Conservation (phyloP, 31 red algal species). For the Bonnemaisonia californica region DNA sequence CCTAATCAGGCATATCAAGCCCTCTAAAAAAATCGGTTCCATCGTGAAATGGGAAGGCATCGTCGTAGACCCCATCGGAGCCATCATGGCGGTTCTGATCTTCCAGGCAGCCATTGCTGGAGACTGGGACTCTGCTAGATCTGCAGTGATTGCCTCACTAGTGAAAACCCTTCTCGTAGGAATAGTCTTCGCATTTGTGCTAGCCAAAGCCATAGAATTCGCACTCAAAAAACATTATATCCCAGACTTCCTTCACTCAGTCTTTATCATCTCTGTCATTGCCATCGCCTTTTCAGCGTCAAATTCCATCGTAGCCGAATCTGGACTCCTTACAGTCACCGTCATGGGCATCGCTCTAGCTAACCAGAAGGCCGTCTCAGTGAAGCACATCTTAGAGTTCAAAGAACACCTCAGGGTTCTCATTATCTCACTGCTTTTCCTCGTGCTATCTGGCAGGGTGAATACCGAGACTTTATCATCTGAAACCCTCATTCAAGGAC, state of each 20-base stretch:
- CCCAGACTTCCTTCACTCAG: neutral
- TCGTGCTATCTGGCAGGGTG: slow-evolving; percentile 21
- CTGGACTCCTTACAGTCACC: slow-evolving; percentile 16
- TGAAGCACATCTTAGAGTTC: slow-evolving; percentile 3
- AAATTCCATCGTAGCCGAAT: slow-evolving; percentile 16
- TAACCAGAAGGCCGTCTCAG: neutral
- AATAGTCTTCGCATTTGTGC: slow-evolving; percentile 1
- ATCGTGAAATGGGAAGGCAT: slow-evolving; percentile 34
- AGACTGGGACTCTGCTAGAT: too few species aligned
- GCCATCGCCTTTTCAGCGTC: slow-evolving; percentile 2
- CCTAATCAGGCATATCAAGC: neutral
- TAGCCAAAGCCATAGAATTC: neutral
- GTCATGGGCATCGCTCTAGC: slow-evolving; percentile 18
- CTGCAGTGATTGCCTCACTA: neutral
- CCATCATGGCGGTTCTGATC: slow-evolving; percentile 11
- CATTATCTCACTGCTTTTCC: slow-evolving; percentile 15
- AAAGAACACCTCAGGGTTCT: slow-evolving; percentile 26
- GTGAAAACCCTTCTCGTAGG: neutral
- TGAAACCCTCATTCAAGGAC: neutral
- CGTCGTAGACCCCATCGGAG: slow-evolving; percentile 22
- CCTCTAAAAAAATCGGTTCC: neutral
- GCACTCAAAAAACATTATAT: neutral
- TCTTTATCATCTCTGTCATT: neutral
- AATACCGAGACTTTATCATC: neutral
- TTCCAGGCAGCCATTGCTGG: too few species aligned